Percentiles rank a stretch among this genome's conserved stretches.
Conservation (phyloP, 768 basidiomycete genomes). For the Naganishia antarctica region DNA sequence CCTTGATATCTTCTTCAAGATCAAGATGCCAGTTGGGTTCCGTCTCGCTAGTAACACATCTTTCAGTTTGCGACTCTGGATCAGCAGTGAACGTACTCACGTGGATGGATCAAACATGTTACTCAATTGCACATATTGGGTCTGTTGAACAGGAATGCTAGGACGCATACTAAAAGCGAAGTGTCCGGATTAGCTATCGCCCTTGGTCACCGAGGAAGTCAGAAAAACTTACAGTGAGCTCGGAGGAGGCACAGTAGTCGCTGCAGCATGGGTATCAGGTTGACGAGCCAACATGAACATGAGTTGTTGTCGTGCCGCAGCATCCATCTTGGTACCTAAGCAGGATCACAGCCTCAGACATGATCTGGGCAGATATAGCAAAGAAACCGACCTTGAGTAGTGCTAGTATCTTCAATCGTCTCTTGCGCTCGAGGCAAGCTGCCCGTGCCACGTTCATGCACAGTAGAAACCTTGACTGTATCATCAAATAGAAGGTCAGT, state of each 20-base stretch:
- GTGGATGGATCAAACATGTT: conserved; percentile 68
- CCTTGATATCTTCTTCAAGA: conserved; percentile 90
- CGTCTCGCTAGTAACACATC: conserved; percentile 64
- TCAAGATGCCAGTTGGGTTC: conserved; percentile 96
- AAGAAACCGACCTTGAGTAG: conserved; percentile 55
- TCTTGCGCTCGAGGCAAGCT: conserved; percentile 28
- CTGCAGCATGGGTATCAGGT: conserved; percentile 51
- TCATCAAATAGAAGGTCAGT: conserved; percentile 14
- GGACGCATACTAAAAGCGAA: conserved; percentile 59
- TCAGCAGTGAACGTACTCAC: conserved; percentile 25
- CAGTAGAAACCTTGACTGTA: conserved; percentile 64
- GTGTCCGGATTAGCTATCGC: background rate
- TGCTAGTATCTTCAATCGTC: conserved; percentile 67
- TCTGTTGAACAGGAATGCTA: conserved; percentile 68
- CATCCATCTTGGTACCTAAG: conserved; percentile 70
- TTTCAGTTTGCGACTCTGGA: background rate
- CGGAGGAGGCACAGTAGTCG: conserved; percentile 12
- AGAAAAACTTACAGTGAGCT: background rate
- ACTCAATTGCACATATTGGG: conserved; percentile 79
- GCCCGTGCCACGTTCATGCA: conserved; percentile 79
- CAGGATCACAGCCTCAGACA: background rate
- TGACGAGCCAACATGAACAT: conserved; percentile 99
- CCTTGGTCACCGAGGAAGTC: background rate
- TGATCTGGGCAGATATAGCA: too few species aligned
- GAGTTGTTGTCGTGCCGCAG: conserved; percentile 95